A percentile compares a stretch with the other conserved stretches of the same genome.
Evolutionary conservation across 2,329 filamentous ascomycete genomes (phyloP).

Genomic region (Fusarium denticulatum): DNA sequence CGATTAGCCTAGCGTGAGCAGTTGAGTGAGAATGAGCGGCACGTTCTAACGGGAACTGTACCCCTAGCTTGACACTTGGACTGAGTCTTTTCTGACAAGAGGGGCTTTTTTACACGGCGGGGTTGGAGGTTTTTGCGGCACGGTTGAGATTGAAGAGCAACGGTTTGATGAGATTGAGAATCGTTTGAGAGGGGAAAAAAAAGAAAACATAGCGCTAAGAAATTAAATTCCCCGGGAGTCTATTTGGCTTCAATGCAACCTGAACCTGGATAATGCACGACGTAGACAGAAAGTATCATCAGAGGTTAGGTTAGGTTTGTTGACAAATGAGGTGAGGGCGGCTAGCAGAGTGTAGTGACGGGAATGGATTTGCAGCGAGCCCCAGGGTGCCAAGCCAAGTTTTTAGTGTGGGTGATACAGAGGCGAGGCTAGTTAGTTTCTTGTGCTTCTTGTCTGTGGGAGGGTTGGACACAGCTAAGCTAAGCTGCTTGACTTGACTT

Average conservation of each 20-base stretch:
- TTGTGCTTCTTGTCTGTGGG: not conserved
- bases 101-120: not conserved
- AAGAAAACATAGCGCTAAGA: constrained; percentile 22
- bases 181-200: not conserved
- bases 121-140: constrained; percentile 6
- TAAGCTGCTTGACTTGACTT: not conserved
- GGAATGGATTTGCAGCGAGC: not conserved
- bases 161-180: not conserved
- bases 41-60: constrained; percentile 20
- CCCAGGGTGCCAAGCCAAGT: not conserved
- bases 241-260: constrained; percentile 23
- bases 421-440: constrained; percentile 7
- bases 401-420: constrained; percentile 32
- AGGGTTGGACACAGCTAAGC: not conserved
- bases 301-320: not conserved
- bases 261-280: constrained; percentile 6
- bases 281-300: not conserved
- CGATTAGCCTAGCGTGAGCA: constrained; percentile 22
- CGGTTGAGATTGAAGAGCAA: not conserved
- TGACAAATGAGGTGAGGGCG: not conserved
- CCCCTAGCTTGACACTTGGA: not conserved
- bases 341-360: constrained; percentile 33
- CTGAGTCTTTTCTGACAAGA: constrained; percentile 7
- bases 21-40: not conserved
- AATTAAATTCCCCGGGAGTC: constrained; percentile 28